These are phyloP conservation scores for Punctularia strigosozonata DNA, from an alignment of 768 basidiomycete genomes.

Conservation along the genomic window DNA sequence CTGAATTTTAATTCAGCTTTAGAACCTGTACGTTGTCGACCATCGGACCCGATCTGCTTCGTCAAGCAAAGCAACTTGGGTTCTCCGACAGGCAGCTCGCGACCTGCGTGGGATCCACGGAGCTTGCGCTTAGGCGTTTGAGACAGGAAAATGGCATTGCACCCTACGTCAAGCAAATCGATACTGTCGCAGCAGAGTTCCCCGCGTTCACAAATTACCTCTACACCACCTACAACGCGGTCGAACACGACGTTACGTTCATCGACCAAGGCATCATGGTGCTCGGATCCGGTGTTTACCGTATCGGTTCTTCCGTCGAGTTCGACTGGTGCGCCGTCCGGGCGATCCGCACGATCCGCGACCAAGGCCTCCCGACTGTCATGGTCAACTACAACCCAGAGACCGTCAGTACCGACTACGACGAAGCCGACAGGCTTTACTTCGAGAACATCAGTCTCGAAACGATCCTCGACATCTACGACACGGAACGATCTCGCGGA, in stretches of 20 bases:
- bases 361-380: slow-evolving; percentile 88
- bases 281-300: slow-evolving; percentile 94
- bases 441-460: slow-evolving; percentile 98
- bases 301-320: slow-evolving; percentile 98
- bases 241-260: slow-evolving; percentile 86
- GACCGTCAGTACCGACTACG: slow-evolving; percentile 98
- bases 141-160: slow-evolving; percentile 75
- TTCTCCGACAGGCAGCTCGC: slow-evolving; percentile 94
- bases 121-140: slow-evolving; percentile 83
- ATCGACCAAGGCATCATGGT: slow-evolving; percentile 93
- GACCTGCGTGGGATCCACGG: slow-evolving; percentile 72
- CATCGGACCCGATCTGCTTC: slow-evolving; percentile 50
- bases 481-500: slow-evolving; percentile 77
- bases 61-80: slow-evolving; percentile 85
- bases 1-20: slow-evolving; percentile 5
- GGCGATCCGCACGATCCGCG: slow-evolving; percentile 89
- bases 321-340: slow-evolving; percentile 99
- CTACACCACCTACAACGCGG: slow-evolving; percentile 96
- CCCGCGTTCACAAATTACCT: slow-evolving; percentile 98
- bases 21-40: slow-evolving; percentile 57
- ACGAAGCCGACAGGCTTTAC: slow-evolving; percentile 95
- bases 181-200: slow-evolving; percentile 98
- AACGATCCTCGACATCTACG: slow-evolving; percentile 94
- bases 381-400: slow-evolving; percentile 99
- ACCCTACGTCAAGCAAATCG: slow-evolving; percentile 97